Base-by-base conservation (phyloP, 1,284 basidiomycete species). In the Serendipita sp. region DNA sequence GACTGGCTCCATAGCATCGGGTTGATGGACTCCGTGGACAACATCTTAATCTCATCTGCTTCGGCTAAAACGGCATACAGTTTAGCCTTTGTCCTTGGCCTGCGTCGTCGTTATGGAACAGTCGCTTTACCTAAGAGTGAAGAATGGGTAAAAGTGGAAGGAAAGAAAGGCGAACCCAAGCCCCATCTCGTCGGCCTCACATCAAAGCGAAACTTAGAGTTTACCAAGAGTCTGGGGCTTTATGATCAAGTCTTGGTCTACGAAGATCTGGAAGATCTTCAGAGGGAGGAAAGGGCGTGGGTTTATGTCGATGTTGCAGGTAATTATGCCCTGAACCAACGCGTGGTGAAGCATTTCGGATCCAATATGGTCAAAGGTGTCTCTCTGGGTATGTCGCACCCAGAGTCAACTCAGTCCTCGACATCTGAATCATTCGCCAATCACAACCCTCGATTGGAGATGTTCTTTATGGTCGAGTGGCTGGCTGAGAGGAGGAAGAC, bases 391-490 rank as follows among this genome's bases (percentile, higher is more conserved):
- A 67, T 83, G 64, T 81, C 82, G 2, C 82, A 76, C 61, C 67
- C 82, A 44, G 38, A 13, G 38, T 41, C 38, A 13, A 13, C 38
- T 41, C 38, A 13, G 38, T 74, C 76, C 0, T 82, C 82, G 0
- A 71, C 75, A 0, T 69, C 68, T 22, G 67, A 67, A 1, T 64
- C 67, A 6, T 65, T 68, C 6, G 64, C 72, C 38, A 50, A 61
- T 41, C 35, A 41, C 50, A 64, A n/a, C 53, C 60, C 3, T 61
- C 64, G 4, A 66, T 65, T 78, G 5, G 81, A 84, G 66, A 70
- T 71, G 10, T 85, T 85, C 69, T 85, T 86, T 72, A 84, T 81
- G 79, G 77, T 77, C 1, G 82, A 84, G 69, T 85, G 83, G 84
- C 73, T 85, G 2, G 74, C 77, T 38, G 72, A 77, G 26, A 79